Base-by-base conservation (phyloP, 805 yeast species). In the Pichia manshurica region DNA sequence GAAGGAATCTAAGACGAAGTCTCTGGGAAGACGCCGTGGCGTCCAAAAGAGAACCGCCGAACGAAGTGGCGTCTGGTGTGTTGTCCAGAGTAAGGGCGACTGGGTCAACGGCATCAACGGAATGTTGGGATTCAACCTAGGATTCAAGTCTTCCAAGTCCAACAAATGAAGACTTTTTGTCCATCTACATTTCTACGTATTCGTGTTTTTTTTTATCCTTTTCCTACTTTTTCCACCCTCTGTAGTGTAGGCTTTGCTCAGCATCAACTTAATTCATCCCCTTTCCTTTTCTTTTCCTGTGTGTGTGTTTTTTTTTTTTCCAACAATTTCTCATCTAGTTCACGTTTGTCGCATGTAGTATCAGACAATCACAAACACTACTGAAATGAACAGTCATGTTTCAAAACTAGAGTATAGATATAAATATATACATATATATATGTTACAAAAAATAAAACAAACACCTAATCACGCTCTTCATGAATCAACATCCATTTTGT, bases 21-120 rank as follows among this genome's bases (percentile, higher is more conserved):
- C 10, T 10, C 10, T 25, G 29, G 25, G 13, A 33, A 36, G 21
- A 34, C 23, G 12, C 10, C 10, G n/a, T n/a, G n/a, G n/a, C n/a
- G n/a, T 10, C 29, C 29, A 7, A 25, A 25, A 25, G 29, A 25
- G 29, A 25, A 25, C 29, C 7, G 7, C 29, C 29, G 29, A 25
- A 25, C 7, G 66, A 19, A 68, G 73, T 13, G 96, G 96, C 1
- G 81, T 90, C 15, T 89, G 93, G 82, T 90, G 97, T 66, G 82
- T 91, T 3, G 87, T 96, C 0, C 75, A 81, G 50, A 74, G 83
- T 7, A 87, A 82, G 52, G 83, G 84, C 54, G 97, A 91, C 61
- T 91, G 98, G 98, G 89, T 90, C 2, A 77, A 77, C 49, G 96
- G 95, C 31, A 81, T 91, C 47, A 91, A 90, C 59, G 90, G 87